These are phyloP conservation scores for Metschnikowia noctiluminum DNA, from an alignment of 805 yeast species.

Conservation along the genomic window DNA sequence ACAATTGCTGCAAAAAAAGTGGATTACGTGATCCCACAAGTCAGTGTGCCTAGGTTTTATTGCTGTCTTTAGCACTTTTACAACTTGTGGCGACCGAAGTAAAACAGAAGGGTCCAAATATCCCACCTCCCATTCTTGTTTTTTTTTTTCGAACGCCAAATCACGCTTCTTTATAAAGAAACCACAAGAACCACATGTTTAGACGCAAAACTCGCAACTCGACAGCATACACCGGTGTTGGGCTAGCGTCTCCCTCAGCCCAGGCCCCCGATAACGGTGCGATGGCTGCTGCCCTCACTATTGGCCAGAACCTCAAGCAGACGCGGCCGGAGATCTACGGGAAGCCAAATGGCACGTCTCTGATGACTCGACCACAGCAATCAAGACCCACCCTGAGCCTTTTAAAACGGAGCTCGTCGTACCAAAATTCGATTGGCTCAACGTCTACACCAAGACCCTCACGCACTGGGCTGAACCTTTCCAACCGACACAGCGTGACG, in stretches of 20 bases:
- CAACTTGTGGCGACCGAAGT: no score
- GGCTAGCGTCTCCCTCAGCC: slow-evolving; percentile 30
- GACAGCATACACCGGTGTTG: slow-evolving; percentile 43
- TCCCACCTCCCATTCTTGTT: no score
- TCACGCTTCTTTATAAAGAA: no score
- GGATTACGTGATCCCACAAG: no score
- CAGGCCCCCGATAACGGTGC: slow-evolving; percentile 38
- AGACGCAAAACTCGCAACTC: slow-evolving; percentile 30
- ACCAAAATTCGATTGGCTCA: slow-evolving; percentile 8
- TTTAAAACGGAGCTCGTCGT: slow-evolving; percentile 17
- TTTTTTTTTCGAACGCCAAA: no score
- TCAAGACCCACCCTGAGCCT: slow-evolving; percentile 15
- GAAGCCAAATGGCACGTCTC: slow-evolving; percentile 5
- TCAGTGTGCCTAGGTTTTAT: no score
- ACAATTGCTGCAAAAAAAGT: no score
- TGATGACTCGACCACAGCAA: slow-evolving; percentile 17
- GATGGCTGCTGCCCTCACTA: slow-evolving; percentile 44
- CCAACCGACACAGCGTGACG: slow-evolving; percentile 10
- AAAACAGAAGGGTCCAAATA: no score
- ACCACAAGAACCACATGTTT: slow-evolving; percentile 16
- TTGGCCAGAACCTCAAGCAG: slow-evolving; percentile 32
- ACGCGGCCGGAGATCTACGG: slow-evolving; percentile 16
- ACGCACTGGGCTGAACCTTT: slow-evolving; percentile 8
- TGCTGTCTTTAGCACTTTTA: no score
- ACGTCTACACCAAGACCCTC: slow-evolving; percentile 8